Percentiles rank a stretch among this genome's conserved stretches.
phyloP scores from a whole-genome alignment of 2,329 filamentous ascomycete species.

The Fusarium falciforme region DNA sequence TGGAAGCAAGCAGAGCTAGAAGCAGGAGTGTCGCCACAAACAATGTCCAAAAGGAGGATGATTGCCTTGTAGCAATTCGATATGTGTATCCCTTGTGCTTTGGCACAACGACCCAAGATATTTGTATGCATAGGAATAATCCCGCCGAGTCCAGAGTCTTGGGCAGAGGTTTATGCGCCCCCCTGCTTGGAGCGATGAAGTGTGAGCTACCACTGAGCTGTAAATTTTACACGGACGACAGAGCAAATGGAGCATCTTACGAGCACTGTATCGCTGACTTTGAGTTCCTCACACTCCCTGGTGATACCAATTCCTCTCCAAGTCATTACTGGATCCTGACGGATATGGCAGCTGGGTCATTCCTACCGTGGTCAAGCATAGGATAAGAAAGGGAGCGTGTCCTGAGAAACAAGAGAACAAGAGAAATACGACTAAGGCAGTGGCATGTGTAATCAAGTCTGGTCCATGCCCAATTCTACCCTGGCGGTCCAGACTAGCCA shows the following conservation, averaged over 20 bases:
- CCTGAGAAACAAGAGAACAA: background rate
- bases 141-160: background rate
- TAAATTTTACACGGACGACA: background rate
- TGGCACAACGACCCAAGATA: background rate
- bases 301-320: background rate
- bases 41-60: background rate
- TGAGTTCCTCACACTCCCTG: background rate
- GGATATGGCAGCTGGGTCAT: background rate
- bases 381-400: background rate
- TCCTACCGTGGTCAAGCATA: background rate
- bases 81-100: background rate
- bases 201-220: background rate
- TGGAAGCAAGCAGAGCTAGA: background rate
- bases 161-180: background rate
- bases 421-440: background rate
- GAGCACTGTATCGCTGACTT: background rate
- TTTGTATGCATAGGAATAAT: background rate
- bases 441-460: background rate
- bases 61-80: background rate
- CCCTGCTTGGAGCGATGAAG: background rate
- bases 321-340: background rate
- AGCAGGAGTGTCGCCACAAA: background rate
- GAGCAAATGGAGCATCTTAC: background rate
- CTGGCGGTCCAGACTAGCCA: background rate
- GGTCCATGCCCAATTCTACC: background rate